Base-by-base conservation (phyloP, 352 stramenopile genomes). In the Aphanomyces stellatus region DNA sequence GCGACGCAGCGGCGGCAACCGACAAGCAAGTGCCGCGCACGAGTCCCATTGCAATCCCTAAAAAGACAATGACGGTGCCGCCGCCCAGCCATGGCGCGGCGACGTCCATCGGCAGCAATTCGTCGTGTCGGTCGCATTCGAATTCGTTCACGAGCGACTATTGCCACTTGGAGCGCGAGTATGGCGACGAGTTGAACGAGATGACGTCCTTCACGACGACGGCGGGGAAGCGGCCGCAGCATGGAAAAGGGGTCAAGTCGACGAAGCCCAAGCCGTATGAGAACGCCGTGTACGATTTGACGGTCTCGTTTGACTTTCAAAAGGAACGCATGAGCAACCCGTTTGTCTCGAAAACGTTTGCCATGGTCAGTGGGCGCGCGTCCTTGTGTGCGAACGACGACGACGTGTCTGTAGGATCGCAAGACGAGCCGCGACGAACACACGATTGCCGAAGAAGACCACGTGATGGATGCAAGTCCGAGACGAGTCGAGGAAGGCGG, bases 291-390 rank as follows among this genome's bases (percentile, higher is more conserved):
- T 81, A 84, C 73, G 80, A 88, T 33, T 72, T 86, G 40, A 81
- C 74, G 27, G 82, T 85, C 49, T 88, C 78, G 48, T 87, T 87
- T 59, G 80, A 88, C 42, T 80, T 86, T 27, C 74, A 84, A 62
- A 80, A 78, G 19, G 80, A 88, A 60, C 67, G 68, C 13, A 73
- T 69, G 2, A 75, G 76, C 69, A 88, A 88, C 37, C 80, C 80
- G 53, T 88, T 88, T 65, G 51, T 79, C 5, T 6, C n/a, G 4
- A 41, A 65, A 10, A 11, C 40, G 5, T 53, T 62, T 15, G 13
- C 5, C 17, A 17, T 43, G 37, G 37, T 43, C 8, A n/a, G n/a
- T n/a, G n/a, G n/a, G n/a, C n/a, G n/a, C n/a, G n/a, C n/a, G n/a
- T n/a, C n/a, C n/a, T n/a, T n/a, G n/a, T n/a, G n/a, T n/a, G n/a